phyloP scores from a whole-genome alignment of 805 yeast species.

The Suhomyces emberorum region DNA sequence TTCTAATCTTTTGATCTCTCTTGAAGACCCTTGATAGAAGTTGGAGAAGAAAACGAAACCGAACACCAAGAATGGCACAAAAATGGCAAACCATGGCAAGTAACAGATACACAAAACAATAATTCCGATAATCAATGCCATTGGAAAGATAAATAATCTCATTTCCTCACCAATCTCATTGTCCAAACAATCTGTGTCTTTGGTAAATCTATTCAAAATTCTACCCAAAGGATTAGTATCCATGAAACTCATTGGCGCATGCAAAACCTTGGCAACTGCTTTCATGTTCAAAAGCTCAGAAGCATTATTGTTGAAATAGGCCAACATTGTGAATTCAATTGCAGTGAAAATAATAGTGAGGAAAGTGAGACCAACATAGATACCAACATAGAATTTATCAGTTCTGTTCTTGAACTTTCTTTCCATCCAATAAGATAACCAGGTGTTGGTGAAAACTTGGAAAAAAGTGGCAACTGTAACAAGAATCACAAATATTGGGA shows the following conservation, averaged over 20 bases:
- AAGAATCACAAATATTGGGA: constrained; percentile 31
- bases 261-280: constrained; percentile 37
- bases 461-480: constrained; percentile 37
- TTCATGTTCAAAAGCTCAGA: constrained; percentile 35
- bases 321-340: constrained; percentile 39
- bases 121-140: constrained; percentile 39
- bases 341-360: constrained; percentile 39
- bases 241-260: constrained; percentile 42
- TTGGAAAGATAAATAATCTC: constrained; percentile 38
- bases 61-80: constrained; percentile 49
- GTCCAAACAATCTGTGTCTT: constrained; percentile 45
- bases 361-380: constrained; percentile 35
- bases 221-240: constrained; percentile 45
- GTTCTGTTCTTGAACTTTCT: constrained; percentile 23
- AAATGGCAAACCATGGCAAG: constrained; percentile 54
- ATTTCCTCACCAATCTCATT: constrained; percentile 44
- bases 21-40: constrained; percentile 46
- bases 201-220: constrained; percentile 43
- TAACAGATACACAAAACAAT: constrained; percentile 46
- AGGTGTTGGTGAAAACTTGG: constrained; percentile 42
- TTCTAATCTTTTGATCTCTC: constrained; percentile 49
- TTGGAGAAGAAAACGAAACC: constrained; percentile 37
- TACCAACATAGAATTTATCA: constrained; percentile 32
- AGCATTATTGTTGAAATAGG: constrained; percentile 39
- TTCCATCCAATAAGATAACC: constrained; percentile 45